Conservation (phyloP, 257 asterid genomes). For the Nicotiana benthamiana region DNA sequence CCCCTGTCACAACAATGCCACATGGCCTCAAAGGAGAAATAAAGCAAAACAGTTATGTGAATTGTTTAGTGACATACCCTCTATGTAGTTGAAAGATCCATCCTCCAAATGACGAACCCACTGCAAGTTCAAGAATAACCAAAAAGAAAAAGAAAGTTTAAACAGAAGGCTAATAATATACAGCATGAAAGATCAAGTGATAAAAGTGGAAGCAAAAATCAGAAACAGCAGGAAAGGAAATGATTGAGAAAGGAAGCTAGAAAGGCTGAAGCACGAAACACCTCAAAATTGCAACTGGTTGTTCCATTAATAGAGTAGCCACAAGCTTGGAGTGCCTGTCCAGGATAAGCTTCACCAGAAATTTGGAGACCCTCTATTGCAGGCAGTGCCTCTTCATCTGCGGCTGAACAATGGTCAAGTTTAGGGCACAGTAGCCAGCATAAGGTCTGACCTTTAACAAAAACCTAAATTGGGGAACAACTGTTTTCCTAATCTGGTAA, state of each 20-base stretch:
- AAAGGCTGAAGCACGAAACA: conserved; percentile 16
- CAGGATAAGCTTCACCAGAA: conserved; percentile 92
- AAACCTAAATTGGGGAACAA: background rate
- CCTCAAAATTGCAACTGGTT: conserved; percentile 98
- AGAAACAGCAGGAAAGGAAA: background rate
- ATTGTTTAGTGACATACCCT: conserved; percentile 43
- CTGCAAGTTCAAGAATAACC: conserved; percentile 45
- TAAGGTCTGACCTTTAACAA: background rate
- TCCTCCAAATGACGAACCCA: conserved; percentile 96
- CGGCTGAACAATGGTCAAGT: conserved; percentile 11
- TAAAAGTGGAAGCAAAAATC: background rate
- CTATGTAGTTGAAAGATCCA: conserved; percentile 87
- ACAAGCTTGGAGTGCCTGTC: conserved; percentile 82
- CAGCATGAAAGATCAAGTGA: conserved; percentile 14
- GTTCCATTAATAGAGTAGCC: conserved; percentile 95
- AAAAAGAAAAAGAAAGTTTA: conserved; percentile 8
- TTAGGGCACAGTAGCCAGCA: conserved; percentile 4
- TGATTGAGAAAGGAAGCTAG: background rate
- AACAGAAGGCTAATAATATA: conserved; percentile 7
- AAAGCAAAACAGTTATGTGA: conserved; percentile 5
- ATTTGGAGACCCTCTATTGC: conserved; percentile 95
- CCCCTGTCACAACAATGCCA: conserved; percentile 49
- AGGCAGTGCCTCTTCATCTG: conserved; percentile 80
- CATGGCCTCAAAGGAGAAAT: conserved; percentile 12
- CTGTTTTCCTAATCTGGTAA: background rate